Conservation (phyloP, 1,284 basidiomycete genomes). For the Kwoniella shivajii region DNA sequence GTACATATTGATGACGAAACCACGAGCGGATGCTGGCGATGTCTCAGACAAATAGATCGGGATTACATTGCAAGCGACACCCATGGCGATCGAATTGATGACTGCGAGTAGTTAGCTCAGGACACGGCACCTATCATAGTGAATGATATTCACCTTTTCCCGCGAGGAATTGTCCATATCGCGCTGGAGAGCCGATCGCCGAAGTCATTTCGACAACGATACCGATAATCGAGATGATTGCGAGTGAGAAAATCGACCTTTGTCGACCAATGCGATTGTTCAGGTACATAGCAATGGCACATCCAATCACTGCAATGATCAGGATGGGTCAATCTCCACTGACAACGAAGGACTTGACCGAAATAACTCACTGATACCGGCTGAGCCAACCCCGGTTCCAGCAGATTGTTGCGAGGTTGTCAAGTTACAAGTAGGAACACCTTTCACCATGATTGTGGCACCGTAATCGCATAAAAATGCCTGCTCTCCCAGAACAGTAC, state of each 20-base stretch:
- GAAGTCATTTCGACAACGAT: constrained; percentile 18
- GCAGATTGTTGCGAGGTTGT: constrained; percentile 17
- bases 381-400: constrained; percentile 18
- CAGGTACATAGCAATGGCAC: constrained; percentile 23
- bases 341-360: too few species aligned
- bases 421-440: constrained; percentile 23
- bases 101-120: constrained; percentile 22
- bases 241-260: constrained; percentile 12
- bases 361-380: constrained; percentile 24
- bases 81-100: constrained; percentile 27
- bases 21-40: constrained; percentile 22
- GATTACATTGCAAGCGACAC: constrained; percentile 26
- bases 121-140: too few species aligned
- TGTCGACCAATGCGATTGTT: constrained; percentile 21
- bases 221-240: constrained; percentile 21
- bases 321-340: not conserved
- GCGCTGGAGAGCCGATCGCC: constrained; percentile 13
- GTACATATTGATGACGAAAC: constrained; percentile 25
- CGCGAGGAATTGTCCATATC: constrained; percentile 29
- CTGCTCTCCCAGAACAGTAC: constrained; percentile 24
- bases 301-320: constrained; percentile 26
- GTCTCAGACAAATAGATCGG: constrained; percentile 28
- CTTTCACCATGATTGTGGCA: constrained; percentile 9
- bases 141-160: constrained; percentile 19
- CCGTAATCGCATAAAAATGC: constrained; percentile 28